A percentile compares a stretch with the other conserved stretches of the same genome.
Conservation (phyloP, 768 basidiomycete species). For the Clitopilus hobsonii region DNA sequence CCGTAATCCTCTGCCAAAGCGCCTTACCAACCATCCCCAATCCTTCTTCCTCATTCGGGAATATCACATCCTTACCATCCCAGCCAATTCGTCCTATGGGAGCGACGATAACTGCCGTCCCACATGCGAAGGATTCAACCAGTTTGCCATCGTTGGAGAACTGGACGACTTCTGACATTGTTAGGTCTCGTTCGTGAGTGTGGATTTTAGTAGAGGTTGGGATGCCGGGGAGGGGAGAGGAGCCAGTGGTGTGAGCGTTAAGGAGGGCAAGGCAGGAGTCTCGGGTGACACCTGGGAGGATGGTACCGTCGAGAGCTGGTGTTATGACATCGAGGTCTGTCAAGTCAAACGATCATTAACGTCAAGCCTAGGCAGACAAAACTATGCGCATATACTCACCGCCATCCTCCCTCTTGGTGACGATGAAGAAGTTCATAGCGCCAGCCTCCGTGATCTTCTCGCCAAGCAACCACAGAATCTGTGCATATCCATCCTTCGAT, state of each 20-base stretch:
- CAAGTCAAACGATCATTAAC: neutral
- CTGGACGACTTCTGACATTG: conserved; percentile 48
- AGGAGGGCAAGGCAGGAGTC: conserved; percentile 66
- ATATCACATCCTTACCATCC: conserved; percentile 34
- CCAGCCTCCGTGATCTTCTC: conserved; percentile 56
- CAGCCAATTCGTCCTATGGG: conserved; percentile 58
- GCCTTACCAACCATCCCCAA: conserved; percentile 56
- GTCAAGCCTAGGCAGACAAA: too few relatives aligned
- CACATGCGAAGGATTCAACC: conserved; percentile 73
- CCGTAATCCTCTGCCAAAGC: conserved; percentile 58
- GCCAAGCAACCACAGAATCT: conserved; percentile 76
- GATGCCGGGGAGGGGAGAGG: conserved; percentile 37
- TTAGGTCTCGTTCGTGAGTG: conserved; percentile 56
- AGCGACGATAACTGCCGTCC: conserved; percentile 71
- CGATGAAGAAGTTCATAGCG: conserved; percentile 80
- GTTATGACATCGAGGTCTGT: conserved; percentile 74
- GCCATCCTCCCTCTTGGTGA: conserved; percentile 54
- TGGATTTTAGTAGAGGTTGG: conserved; percentile 27
- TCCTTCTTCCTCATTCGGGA: conserved; percentile 45
- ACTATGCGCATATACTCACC: conserved; percentile 28
- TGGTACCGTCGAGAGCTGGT: conserved; percentile 80
- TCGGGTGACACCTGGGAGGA: conserved; percentile 90
- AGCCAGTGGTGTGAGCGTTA: conserved; percentile 50
- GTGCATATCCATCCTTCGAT: conserved; percentile 63
- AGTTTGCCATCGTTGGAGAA: conserved; percentile 49